A percentile compares a stretch with the other conserved stretches of the same genome.
These are phyloP conservation scores for Jaminaea rosea DNA, from an alignment of 1,284 basidiomycete genomes.

Conservation along the genomic window DNA sequence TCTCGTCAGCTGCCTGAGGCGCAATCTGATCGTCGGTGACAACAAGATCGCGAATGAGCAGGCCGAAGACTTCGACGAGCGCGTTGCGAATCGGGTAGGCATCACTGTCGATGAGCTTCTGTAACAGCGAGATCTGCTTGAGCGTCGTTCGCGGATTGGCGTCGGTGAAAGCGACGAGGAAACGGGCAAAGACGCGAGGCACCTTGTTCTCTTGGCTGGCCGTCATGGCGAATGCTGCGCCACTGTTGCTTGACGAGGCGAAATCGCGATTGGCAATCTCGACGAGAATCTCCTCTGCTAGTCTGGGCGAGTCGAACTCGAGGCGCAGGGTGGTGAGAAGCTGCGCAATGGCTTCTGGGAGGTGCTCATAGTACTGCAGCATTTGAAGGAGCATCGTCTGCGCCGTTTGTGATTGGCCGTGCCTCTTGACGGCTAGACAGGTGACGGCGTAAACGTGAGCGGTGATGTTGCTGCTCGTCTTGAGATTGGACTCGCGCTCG, in stretches of 20 bases:
- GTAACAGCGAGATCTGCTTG: conserved; percentile 78
- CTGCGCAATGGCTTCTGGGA: conserved; percentile 88
- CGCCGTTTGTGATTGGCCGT: conserved; percentile 60
- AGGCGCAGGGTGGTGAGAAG: conserved; percentile 69
- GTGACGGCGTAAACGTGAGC: conserved; percentile 76
- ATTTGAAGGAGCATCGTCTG: conserved; percentile 86
- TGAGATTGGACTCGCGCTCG: conserved; percentile 83
- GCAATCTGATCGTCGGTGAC: conserved; percentile 31
- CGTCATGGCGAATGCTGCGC: not conserved
- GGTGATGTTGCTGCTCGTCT: conserved; percentile 57
- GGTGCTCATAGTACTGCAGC: conserved; percentile 87
- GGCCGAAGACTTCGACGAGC: conserved; percentile 44
- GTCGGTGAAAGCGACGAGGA: conserved; percentile 74
- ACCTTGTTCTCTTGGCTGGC: conserved; percentile 72
- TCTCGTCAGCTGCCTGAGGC: conserved; percentile 1
- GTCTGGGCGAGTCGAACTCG: conserved; percentile 79
- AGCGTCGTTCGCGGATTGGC: conserved; percentile 73
- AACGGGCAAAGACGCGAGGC: conserved; percentile 73
- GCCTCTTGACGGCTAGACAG: conserved; percentile 82
- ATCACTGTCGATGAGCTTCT: conserved; percentile 83
- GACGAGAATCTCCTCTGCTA: conserved; percentile 79
- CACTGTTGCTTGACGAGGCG: conserved; percentile 37
- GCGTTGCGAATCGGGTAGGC: conserved; percentile 83
- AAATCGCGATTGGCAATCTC: conserved; percentile 74
- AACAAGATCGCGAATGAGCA: conserved; percentile 49